These are phyloP conservation scores for Gossypium gossypioides DNA, from an alignment of 441 rosid genomes.

Conservation along the genomic window DNA sequence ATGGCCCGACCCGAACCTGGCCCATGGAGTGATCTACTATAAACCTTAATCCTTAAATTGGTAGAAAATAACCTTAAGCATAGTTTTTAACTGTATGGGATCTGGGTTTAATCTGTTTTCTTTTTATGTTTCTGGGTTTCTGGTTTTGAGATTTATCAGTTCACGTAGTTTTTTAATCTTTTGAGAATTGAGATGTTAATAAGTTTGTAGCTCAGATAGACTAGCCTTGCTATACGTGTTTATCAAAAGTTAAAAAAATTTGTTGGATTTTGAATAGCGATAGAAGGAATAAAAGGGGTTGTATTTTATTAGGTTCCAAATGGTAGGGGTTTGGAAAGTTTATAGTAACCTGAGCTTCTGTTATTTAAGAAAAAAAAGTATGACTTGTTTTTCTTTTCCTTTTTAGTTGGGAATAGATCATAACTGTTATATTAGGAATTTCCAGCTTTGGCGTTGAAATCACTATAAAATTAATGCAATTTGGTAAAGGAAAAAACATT, in stretches of 20 bases:
- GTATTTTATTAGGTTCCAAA: neutral
- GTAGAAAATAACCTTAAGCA: too few relatives aligned
- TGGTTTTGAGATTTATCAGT: neutral
- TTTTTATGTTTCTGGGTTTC: neutral
- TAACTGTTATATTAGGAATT: neutral
- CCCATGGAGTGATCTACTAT: too few relatives aligned
- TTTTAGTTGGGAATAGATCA: neutral
- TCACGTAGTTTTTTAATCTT: neutral
- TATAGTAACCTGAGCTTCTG: neutral
- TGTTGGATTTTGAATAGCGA: neutral
- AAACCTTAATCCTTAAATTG: too few relatives aligned
- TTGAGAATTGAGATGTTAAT: neutral
- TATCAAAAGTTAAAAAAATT: neutral
- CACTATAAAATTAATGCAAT: neutral
- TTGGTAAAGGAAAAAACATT: neutral
- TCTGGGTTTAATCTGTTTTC: conserved; percentile 19
- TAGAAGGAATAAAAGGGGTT: neutral
- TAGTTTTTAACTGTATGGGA: conserved; percentile 10
- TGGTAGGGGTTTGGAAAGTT: neutral
- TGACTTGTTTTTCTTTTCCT: neutral
- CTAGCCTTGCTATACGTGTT: neutral
- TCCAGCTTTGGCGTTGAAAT: neutral
- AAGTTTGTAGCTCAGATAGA: neutral
- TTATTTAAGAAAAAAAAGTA: neutral
- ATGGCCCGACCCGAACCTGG: too few relatives aligned